Base-by-base conservation (phyloP, 768 basidiomycete genomes). In the Saitozyma podzolica region DNA sequence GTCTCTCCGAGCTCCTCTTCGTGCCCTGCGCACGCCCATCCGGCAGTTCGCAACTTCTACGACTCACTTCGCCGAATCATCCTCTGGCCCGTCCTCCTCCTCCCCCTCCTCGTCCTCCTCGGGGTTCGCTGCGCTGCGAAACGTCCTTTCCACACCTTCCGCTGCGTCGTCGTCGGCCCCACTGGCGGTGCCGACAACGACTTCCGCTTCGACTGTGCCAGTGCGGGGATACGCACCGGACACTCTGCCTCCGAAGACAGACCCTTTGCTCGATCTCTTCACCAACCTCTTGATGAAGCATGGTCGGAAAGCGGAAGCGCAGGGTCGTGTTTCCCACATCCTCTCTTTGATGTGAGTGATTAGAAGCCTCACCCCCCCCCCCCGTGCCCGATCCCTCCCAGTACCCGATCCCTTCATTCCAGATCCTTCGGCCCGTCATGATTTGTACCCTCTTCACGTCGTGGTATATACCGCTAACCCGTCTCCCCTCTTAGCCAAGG, bases 401-500 rank as follows among this genome's bases (percentile, higher is more conserved):
- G 41, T 19, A 16, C 14, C 29, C 57, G 29, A 29, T 29, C 29
- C 29, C 29, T 29, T 5, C 29, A 29, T 2, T 2, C 5, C 2
- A 29, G 29, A 29, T 29, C 5, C 29, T 29, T 29, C 29, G 2
- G 29, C 29, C 29, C 29, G 29, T 2, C 29, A 29, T 29, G 29
- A 29, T 29, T 29, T 29, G 29, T 29, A 29, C 2, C 29, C 10
- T 51, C 16, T 40, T 37, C 20, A 13, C 16, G 45, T 20, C 7
- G 41, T 7, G 13, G 40, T 7, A 59, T 39, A n/a, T 14, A 17
- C 41, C n/a, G 49, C 48, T n/a, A 39, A 63, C 10, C 17, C 16
- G 41, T 29, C 19, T 20, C 29, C 29, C 29, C 9, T 78, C 86
- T 16, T 82, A 85, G 94, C 47, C 88, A 89, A 76, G 83, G 86